phyloP scores from a whole-genome alignment of 2,329 filamentous ascomycete genomes.

The Graphium sp. region DNA sequence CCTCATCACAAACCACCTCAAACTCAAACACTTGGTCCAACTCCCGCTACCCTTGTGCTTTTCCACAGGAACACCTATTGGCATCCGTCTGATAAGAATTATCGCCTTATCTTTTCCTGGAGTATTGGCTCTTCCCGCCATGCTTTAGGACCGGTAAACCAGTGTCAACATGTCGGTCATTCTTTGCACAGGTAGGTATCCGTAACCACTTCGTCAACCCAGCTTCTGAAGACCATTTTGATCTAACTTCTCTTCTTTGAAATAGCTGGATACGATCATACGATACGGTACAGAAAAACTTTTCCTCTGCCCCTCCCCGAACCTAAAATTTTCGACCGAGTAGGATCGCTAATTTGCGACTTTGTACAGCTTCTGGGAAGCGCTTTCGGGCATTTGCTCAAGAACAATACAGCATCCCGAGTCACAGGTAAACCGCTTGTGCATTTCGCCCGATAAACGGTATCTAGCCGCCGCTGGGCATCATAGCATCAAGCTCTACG shows the following conservation, averaged over 20 bases:
- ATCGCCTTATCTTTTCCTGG: no score
- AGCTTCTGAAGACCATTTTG: slow-evolving; percentile 1
- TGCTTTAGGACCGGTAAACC: no score
- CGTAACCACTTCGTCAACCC: slow-evolving; percentile 1
- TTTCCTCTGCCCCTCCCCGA: background rate
- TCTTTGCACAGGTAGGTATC: slow-evolving; percentile 39
- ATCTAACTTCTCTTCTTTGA: slow-evolving; percentile 8
- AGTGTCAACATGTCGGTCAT: slow-evolving; percentile 42
- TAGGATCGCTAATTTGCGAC: slow-evolving; percentile 2
- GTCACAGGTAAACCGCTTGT: slow-evolving; percentile 94
- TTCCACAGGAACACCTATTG: no score
- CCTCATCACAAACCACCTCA: no score
- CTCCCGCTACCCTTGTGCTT: no score
- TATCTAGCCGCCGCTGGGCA: slow-evolving; percentile 71
- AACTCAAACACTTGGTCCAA: no score
- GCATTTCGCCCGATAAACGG: slow-evolving; percentile 95
- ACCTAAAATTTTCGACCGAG: background rate
- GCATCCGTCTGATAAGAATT: no score
- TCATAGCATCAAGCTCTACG: slow-evolving; percentile 89
- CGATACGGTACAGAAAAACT: slow-evolving; percentile 31
- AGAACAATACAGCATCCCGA: slow-evolving; percentile 96
- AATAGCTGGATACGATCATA: slow-evolving; percentile 44
- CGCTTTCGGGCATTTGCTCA: slow-evolving; percentile 91
- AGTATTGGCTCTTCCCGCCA: no score
- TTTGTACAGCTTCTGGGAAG: slow-evolving; percentile 77